Conservation (phyloP, 73 alveolate genomes). For the Paramecium sexaurelia region DNA sequence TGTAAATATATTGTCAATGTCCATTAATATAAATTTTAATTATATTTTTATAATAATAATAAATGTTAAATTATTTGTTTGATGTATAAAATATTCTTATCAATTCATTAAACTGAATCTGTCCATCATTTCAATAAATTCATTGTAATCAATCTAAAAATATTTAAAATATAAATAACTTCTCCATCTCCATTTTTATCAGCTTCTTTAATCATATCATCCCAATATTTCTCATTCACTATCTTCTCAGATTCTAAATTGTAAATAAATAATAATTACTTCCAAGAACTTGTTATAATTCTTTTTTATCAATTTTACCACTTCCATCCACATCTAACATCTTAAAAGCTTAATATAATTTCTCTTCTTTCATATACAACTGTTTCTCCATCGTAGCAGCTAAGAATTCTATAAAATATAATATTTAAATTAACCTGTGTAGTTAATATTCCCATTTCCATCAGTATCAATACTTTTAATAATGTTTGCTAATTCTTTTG, state of each 20-base stretch:
- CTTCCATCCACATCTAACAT: conserved; percentile 73
- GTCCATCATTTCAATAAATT: conserved; percentile 69
- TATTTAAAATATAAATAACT: not conserved
- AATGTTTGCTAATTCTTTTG: conserved; percentile 54
- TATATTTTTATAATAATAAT: not conserved
- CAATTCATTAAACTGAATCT: conserved; percentile 52
- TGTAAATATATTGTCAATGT: conserved; percentile 64
- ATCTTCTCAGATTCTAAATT: not conserved
- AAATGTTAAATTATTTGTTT: not conserved
- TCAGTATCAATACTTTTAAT: conserved; percentile 72
- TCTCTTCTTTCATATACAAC: conserved; percentile 66
- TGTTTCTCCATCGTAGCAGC: conserved; percentile 74
- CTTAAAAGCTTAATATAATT: conserved; percentile 66
- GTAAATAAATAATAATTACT: not conserved
- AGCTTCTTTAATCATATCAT: conserved; percentile 62
- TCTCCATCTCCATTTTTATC: conserved; percentile 72
- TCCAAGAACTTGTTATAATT: conserved; percentile 61
- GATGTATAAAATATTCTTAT: not conserved
- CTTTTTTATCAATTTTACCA: conserved; percentile 71
- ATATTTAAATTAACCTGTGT: conserved; percentile 39
- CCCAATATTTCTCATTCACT: conserved; percentile 56
- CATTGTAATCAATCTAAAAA: conserved; percentile 61
- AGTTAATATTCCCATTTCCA: conserved; percentile 73
- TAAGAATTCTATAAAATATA: conserved; percentile 56
- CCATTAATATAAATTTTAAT: conserved; percentile 55